Evolutionary conservation across 305 asterid species (phyloP).

Genomic region (Petunia hybrid): DNA sequence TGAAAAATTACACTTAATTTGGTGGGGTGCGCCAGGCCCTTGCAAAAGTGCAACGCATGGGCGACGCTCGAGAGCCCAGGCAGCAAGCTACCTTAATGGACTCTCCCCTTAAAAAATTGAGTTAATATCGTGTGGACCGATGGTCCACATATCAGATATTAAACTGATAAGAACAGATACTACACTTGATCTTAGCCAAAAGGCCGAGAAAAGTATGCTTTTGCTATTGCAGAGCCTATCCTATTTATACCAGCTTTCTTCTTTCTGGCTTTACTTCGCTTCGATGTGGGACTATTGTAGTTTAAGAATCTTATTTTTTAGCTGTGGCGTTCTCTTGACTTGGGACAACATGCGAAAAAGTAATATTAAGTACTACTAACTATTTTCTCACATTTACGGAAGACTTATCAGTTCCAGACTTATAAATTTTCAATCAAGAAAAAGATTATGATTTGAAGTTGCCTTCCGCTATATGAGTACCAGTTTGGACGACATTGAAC

Average conservation of each 20-base stretch:
- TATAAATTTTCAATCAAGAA: too few species aligned
- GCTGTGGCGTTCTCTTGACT: too few species aligned
- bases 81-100: too few species aligned
- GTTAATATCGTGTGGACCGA: constrained; percentile 1
- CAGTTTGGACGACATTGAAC: background rate
- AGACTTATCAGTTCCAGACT: too few species aligned
- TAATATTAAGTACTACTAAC: too few species aligned
- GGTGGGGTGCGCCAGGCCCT: background rate
- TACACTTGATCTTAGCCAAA: constrained; percentile 47
- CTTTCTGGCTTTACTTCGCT: background rate
- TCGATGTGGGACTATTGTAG: background rate
- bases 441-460: too few species aligned
- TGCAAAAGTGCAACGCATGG: background rate
- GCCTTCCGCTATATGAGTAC: background rate
- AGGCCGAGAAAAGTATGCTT: constrained; percentile 43
- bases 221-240: background rate
- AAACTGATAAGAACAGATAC: constrained; percentile 47
- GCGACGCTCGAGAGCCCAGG: background rate
- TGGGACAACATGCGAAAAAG: too few species aligned
- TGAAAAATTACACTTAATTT: background rate
- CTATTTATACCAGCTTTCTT: background rate
- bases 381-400: too few species aligned
- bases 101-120: background rate
- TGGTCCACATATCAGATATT: constrained; percentile 39
- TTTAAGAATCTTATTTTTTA: background rate